Conservation (phyloP, 768 basidiomycete genomes). For the Clitopilus passeckerianus region DNA sequence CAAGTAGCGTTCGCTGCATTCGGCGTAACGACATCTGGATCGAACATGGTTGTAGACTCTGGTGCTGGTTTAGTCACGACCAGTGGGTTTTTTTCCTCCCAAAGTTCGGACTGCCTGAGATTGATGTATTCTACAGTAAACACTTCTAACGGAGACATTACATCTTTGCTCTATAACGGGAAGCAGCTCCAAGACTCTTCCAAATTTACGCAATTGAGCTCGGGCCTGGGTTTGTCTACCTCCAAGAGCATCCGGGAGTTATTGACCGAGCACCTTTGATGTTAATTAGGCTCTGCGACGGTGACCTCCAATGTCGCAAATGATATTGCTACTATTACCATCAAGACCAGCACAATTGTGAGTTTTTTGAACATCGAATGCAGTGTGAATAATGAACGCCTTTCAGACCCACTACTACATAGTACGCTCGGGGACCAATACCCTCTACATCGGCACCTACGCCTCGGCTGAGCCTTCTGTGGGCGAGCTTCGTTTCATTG, state of each 20-base stretch:
- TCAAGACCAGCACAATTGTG: conserved; percentile 39
- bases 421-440: conserved; percentile 36
- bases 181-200: conserved; percentile 39
- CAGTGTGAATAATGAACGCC: not conserved
- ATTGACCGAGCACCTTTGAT: not conserved
- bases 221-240: conserved; percentile 30
- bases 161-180: conserved; percentile 38
- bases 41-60: conserved; percentile 35
- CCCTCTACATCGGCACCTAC: conserved; percentile 41
- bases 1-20: conserved; percentile 38
- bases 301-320: conserved; percentile 37
- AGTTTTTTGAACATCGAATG: conserved; percentile 4
- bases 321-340: conserved; percentile 35
- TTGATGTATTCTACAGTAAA: conserved; percentile 23
- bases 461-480: conserved; percentile 40
- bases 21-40: conserved; percentile 37
- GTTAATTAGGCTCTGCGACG: conserved; percentile 30
- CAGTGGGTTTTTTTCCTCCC: conserved; percentile 18
- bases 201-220: conserved; percentile 42
- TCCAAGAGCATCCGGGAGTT: not conserved
- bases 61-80: conserved; percentile 41
- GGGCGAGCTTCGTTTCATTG: conserved; percentile 44
- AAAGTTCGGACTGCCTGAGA: not conserved
- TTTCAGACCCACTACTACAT: conserved; percentile 39
- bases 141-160: conserved; percentile 39